These are phyloP conservation scores for Fusarium caatingaense DNA, from an alignment of 2,329 filamentous ascomycete genomes.

Conservation along the genomic window DNA sequence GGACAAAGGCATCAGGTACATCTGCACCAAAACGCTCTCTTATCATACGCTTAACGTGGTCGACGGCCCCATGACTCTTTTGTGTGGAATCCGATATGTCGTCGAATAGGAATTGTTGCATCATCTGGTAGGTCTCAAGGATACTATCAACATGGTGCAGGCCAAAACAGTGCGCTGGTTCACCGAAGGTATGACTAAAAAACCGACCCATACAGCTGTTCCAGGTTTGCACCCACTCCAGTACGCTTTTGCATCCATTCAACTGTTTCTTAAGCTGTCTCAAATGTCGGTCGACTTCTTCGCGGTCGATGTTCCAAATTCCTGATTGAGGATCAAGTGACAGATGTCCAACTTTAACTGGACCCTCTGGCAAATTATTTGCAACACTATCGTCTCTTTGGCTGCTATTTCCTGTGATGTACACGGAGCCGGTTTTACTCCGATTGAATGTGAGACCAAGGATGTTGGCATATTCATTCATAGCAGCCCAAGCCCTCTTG, in stretches of 20 bases:
- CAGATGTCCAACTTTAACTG: background rate
- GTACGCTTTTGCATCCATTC: background rate
- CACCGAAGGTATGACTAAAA: conserved; percentile 1
- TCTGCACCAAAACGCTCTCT: background rate
- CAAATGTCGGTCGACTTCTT: background rate
- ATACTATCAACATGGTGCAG: background rate
- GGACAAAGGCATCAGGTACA: background rate
- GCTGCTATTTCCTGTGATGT: too few species aligned
- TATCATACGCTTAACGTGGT: background rate
- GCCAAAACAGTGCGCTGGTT: conserved; percentile 1
- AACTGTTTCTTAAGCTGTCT: background rate
- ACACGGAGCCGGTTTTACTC: background rate
- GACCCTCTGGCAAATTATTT: background rate
- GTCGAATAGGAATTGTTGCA: background rate
- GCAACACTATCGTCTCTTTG: too few species aligned
- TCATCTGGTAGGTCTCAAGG: background rate
- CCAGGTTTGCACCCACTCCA: background rate
- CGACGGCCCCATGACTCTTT: background rate
- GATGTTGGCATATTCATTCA: background rate
- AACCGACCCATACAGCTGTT: conserved; percentile 5
- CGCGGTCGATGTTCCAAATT: background rate
- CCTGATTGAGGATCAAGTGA: background rate
- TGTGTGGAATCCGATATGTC: background rate
- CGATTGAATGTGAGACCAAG: background rate
- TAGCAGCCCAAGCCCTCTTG: background rate